Evolutionary conservation across 2,329 filamentous ascomycete species (phyloP).

Genomic region (Coniochaeta sp.): DNA sequence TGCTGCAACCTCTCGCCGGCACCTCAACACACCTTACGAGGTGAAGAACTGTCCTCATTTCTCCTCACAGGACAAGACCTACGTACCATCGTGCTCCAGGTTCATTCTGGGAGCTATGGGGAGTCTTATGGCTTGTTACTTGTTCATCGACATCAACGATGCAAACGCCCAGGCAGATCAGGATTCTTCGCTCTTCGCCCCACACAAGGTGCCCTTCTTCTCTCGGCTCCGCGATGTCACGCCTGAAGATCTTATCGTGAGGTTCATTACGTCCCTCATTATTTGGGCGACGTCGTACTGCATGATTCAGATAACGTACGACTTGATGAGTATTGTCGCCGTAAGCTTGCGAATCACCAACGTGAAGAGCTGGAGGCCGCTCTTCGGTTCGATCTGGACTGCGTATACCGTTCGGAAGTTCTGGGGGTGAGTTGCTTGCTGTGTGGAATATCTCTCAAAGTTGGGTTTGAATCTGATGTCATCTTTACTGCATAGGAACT

Average conservation of each 20-base stretch:
- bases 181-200: not conserved
- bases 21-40: slow-evolving; percentile 1
- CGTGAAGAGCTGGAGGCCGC: not conserved
- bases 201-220: not conserved
- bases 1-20: not conserved
- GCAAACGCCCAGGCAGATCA: not conserved
- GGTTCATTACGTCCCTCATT: not conserved
- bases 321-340: not conserved
- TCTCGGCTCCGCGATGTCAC: not conserved
- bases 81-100: not conserved
- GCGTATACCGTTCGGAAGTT: not conserved
- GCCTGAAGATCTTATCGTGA: not conserved
- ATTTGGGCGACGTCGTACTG: not conserved
- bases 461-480: too few relatives aligned
- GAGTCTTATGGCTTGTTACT: not conserved
- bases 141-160: not conserved
- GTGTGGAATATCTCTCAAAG: too few relatives aligned
- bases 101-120: not conserved
- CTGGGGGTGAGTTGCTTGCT: not conserved
- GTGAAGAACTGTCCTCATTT: slow-evolving; percentile 1
- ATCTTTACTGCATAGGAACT: not conserved
- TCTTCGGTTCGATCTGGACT: not conserved
- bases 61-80: not conserved
- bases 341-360: not conserved
- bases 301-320: not conserved